Evolutionary conservation across 805 yeast genomes (phyloP).

Genomic region (Ogataea ganodermae): DNA sequence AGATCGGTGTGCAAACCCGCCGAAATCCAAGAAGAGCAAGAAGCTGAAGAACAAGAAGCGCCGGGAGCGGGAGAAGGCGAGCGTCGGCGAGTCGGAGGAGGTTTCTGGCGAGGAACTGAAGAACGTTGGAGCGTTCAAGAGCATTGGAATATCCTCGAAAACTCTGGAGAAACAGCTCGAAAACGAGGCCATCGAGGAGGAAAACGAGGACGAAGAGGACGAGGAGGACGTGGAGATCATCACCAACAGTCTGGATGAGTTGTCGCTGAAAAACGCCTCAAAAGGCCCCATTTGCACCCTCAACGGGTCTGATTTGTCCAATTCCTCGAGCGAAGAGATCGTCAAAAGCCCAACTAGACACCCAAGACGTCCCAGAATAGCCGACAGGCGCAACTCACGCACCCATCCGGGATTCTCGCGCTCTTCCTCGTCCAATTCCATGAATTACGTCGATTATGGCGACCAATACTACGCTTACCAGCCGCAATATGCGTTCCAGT

Average conservation of each 20-base stretch:
- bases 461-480: conserved; percentile 15
- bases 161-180: conserved; percentile 13
- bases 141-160: conserved; percentile 32
- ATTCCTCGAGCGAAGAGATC: conserved; percentile 1
- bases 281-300: conserved; percentile 1
- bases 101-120: conserved; percentile 15
- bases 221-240: conserved; percentile 18
- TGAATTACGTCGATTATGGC: conserved; percentile 14
- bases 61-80: conserved; percentile 20
- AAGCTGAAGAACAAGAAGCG: conserved; percentile 42
- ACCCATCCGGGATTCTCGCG: conserved; percentile 14
- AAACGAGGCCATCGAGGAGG: conserved; percentile 1
- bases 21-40: conserved; percentile 48
- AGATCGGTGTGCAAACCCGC: conserved; percentile 80
- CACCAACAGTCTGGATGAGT: conserved; percentile 9
- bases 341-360: neutral
- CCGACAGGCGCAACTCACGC: conserved; percentile 1
- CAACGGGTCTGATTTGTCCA: conserved; percentile 9
- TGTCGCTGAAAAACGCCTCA: neutral
- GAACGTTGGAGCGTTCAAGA: conserved; percentile 21
- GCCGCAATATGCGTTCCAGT: conserved; percentile 6
- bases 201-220: conserved; percentile 12
- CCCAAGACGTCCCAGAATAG: conserved; percentile 1
- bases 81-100: conserved; percentile 10
- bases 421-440: conserved; percentile 20